These are phyloP conservation scores for Diaporthe batatas DNA, from an alignment of 2,329 filamentous ascomycete species.

Conservation along the genomic window DNA sequence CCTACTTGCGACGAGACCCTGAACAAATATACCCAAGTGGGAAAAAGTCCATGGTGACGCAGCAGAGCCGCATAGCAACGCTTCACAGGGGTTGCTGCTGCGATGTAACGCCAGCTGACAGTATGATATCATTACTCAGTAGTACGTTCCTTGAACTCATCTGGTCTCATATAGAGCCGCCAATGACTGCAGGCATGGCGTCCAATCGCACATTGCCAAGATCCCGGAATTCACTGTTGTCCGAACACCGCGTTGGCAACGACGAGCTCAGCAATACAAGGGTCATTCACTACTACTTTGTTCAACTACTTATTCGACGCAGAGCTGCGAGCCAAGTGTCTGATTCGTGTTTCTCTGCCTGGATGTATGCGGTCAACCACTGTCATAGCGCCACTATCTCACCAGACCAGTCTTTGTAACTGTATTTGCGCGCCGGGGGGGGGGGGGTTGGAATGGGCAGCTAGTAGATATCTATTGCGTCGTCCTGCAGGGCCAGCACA, in stretches of 20 bases:
- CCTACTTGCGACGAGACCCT: background rate
- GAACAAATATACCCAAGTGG: background rate
- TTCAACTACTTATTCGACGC: background rate
- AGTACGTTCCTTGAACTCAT: background rate
- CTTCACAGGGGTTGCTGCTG: background rate
- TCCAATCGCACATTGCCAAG: slow-evolving; percentile 7
- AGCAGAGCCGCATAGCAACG: slow-evolving; percentile 3
- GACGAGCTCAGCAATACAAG: background rate
- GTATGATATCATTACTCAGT: slow-evolving; percentile 9
- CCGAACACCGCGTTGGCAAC: background rate
- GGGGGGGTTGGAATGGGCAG: no score
- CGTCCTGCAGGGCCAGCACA: no score
- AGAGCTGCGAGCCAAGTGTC: background rate
- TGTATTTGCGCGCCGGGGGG: no score
- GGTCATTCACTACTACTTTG: no score
- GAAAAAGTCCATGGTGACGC: background rate
- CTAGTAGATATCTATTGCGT: no score
- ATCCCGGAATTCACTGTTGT: background rate
- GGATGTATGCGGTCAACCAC: no score
- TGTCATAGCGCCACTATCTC: no score
- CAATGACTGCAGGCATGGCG: background rate
- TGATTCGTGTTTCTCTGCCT: background rate
- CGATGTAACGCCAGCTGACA: slow-evolving; percentile 5
- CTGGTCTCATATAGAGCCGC: background rate
- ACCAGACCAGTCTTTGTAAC: no score